Conservation (phyloP, 2,329 filamentous ascomycete genomes). For the Alternaria novae-zelandiae region DNA sequence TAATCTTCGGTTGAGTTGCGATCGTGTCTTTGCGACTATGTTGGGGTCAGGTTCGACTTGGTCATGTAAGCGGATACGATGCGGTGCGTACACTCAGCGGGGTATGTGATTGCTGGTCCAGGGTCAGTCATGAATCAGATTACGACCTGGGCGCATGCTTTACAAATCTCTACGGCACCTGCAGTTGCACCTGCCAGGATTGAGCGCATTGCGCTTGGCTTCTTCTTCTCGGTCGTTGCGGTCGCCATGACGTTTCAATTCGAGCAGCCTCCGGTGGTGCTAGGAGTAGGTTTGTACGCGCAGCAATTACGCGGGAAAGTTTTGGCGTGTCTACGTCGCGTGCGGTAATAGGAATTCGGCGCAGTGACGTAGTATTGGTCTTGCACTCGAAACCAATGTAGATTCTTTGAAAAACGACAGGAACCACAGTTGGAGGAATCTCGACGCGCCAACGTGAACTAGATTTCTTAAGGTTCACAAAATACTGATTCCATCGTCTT, state of each 20-base stretch:
- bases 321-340: slow-evolving; percentile 13
- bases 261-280: not conserved
- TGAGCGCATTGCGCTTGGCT: slow-evolving; percentile 82
- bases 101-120: slow-evolving; percentile 81
- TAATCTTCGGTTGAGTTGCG: slow-evolving; percentile 87
- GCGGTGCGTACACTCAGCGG: slow-evolving; percentile 76
- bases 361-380: slow-evolving; percentile 14
- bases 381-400: not conserved
- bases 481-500: not conserved
- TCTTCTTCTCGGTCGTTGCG: slow-evolving; percentile 44
- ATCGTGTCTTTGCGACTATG: slow-evolving; percentile 88
- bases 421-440: not conserved
- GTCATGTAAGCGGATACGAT: not conserved
- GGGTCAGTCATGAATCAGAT: slow-evolving; percentile 24
- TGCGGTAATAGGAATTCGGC: slow-evolving; percentile 10
- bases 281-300: not conserved
- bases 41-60: slow-evolving; percentile 16
- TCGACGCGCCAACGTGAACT: not conserved
- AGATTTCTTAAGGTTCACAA: not conserved
- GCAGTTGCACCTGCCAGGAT: slow-evolving; percentile 93
- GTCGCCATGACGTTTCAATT: slow-evolving; percentile 30
- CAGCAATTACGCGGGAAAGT: slow-evolving; percentile 4
- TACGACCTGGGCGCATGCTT: slow-evolving; percentile 20
- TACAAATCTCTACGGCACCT: slow-evolving; percentile 92
- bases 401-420: not conserved